These are phyloP conservation scores for Omphalea diandra DNA, from an alignment of 441 rosid genomes.

Conservation along the genomic window DNA sequence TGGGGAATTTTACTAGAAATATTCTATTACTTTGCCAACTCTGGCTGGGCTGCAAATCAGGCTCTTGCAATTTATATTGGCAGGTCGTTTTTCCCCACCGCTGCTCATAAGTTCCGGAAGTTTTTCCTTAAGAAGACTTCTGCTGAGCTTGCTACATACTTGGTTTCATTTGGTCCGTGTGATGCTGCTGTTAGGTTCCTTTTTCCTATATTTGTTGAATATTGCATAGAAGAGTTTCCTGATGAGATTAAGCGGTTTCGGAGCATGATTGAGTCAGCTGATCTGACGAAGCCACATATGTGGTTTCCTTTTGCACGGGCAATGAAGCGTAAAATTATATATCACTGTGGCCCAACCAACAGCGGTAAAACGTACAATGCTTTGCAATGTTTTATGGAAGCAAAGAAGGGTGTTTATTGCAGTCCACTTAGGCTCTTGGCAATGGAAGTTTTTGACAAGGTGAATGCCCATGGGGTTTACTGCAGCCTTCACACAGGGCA, in stretches of 20 bases:
- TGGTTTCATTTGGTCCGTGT: conserved; percentile 62
- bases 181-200: conserved; percentile 65
- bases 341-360: conserved; percentile 96
- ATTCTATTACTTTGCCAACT: conserved; percentile 46
- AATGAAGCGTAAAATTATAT: conserved; percentile 82
- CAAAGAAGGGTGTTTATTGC: conserved; percentile 84
- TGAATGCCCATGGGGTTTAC: conserved; percentile 75
- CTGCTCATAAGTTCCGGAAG: conserved; percentile 44
- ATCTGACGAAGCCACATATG: conserved; percentile 81
- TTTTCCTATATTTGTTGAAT: conserved; percentile 84
- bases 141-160: conserved; percentile 40
- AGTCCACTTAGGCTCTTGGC: conserved; percentile 94
- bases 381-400: conserved; percentile 88
- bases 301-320: conserved; percentile 96
- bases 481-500: conserved; percentile 91
- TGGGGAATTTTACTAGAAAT: conserved; percentile 49
- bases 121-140: conserved; percentile 55
- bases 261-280: conserved; percentile 65
- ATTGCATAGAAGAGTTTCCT: conserved; percentile 70
- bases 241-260: conserved; percentile 68
- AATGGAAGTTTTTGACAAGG: conserved; percentile 97
- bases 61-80: conserved; percentile 84
- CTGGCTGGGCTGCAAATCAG: conserved; percentile 86
- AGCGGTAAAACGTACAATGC: conserved; percentile 98
- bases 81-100: conserved; percentile 75